A percentile compares a stretch with the other conserved stretches of the same genome.
Conservation (phyloP, 805 yeast species). For the Saturnispora silvae region DNA sequence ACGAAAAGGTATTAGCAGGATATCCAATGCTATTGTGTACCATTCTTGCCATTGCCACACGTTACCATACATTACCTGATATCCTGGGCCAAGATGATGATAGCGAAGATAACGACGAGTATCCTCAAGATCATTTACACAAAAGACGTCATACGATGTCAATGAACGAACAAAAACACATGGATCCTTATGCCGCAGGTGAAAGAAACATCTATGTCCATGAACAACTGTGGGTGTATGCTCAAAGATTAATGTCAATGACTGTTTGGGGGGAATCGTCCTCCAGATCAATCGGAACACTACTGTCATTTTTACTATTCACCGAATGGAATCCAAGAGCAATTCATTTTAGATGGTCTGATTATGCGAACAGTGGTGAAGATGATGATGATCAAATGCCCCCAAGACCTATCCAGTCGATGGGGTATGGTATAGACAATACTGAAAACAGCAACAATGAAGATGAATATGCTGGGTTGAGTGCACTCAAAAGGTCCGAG, state of each 20-base stretch:
- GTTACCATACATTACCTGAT: conserved; percentile 56
- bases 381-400: no score
- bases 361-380: conserved; percentile 61
- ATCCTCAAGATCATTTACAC: background rate
- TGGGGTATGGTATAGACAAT: conserved; percentile 8
- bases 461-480: conserved; percentile 54
- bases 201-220: conserved; percentile 50
- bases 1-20: conserved; percentile 54
- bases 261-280: conserved; percentile 93
- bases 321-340: conserved; percentile 97
- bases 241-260: conserved; percentile 70
- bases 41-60: conserved; percentile 65
- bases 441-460: background rate
- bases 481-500: conserved; percentile 78
- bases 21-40: conserved; percentile 78
- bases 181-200: conserved; percentile 5
- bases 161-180: background rate
- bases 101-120: conserved; percentile 1
- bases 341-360: conserved; percentile 79
- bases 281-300: conserved; percentile 77
- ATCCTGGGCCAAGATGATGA: conserved; percentile 18
- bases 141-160: background rate
- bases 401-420: conserved; percentile 6
- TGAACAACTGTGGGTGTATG: conserved; percentile 73
- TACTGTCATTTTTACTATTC: conserved; percentile 69